Evolutionary conservation across 2,329 filamentous ascomycete genomes (phyloP).

Genomic region (Nannizziopsis barbatae): DNA sequence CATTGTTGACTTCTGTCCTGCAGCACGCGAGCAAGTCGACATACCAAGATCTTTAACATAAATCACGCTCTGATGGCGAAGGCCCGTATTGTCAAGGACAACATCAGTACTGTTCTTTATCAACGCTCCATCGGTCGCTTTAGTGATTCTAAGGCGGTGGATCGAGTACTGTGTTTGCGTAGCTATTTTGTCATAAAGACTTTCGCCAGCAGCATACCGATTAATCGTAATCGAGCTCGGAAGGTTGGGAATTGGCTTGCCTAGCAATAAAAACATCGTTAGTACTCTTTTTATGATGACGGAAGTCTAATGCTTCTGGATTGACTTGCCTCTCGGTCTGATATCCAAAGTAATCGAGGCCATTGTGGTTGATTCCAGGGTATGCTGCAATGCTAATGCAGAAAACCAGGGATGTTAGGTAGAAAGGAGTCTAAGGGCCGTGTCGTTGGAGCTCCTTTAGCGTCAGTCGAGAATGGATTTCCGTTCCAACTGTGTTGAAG

Average conservation of each 20-base stretch:
- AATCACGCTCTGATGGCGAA: slow-evolving; percentile 51
- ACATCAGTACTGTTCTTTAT: slow-evolving; percentile 45
- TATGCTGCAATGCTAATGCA: too few relatives aligned
- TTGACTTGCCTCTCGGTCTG: slow-evolving; percentile 12
- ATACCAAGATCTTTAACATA: slow-evolving; percentile 89
- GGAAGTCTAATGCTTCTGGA: neutral
- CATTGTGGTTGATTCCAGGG: too few relatives aligned
- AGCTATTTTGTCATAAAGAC: slow-evolving; percentile 49
- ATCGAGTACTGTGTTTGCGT: slow-evolving; percentile 44
- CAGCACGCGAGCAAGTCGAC: slow-evolving; percentile 18
- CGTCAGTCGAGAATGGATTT: too few relatives aligned
- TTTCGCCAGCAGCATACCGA: slow-evolving; percentile 40
- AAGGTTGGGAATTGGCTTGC: slow-evolving; percentile 51
- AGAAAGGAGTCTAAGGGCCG: too few relatives aligned
- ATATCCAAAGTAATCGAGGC: too few relatives aligned
- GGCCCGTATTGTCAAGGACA: slow-evolving; percentile 44
- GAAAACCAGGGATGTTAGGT: too few relatives aligned
- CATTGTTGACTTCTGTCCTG: neutral
- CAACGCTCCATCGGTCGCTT: slow-evolving; percentile 49
- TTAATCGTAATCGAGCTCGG: slow-evolving; percentile 46
- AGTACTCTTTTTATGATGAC: neutral
- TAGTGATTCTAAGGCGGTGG: slow-evolving; percentile 53
- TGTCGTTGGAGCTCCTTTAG: too few relatives aligned
- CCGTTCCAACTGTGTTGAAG: too few relatives aligned
- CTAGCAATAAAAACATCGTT: slow-evolving; percentile 27